Base-by-base conservation (phyloP, 2,329 filamentous ascomycete genomes). In the Zymoseptoria ardabiliae region DNA sequence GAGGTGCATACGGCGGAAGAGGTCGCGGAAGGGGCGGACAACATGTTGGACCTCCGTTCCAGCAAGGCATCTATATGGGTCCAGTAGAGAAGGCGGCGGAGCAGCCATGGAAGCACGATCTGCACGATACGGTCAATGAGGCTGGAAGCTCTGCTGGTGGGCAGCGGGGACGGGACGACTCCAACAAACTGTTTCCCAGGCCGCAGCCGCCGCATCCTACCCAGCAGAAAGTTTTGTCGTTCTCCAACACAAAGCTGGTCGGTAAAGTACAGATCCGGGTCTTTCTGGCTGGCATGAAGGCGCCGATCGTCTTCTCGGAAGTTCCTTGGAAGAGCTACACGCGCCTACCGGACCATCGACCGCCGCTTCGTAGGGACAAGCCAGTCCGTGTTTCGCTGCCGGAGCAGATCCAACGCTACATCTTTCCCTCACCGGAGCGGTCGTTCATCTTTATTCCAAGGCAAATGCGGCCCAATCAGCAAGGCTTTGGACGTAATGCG, bases 371-470 rank as follows among this genome's bases (percentile, higher is more conserved):
- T 63, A 87, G 94, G 68, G 94, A 99, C 77, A 99, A 97, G 73
- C 94, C 94, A 7, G 94, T 97, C 49, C 88, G 94, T 55, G 90
- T 99, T 66, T 97, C 91, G 8, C 80, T 99, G 50, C 93, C 94
- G 1, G 82, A 88, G 25, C 83, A 89, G 63, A 79, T 85, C 11
- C 89, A 91, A 41, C 85, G 89, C 63, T 97, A 97, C 74, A 92
- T 97, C 61, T 96, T 94, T 75, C 94, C 94, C 5, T 89, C 91
- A 2, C 81, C 84, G 53, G 92, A 97, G 69, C 82, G 94, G 65
- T 97, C 94, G 0, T 99, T 99, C 74, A 96, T 97, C 69, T 99
- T 99, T 76, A 99, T 99, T 61, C 94, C 94, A 11, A 84, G 94
- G 66, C 93, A 93, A 10, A 83, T 97, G 78, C 85, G 94, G 66